Conservation (phyloP, 306 rosid genomes). For the Vachellia pachyceras region DNA sequence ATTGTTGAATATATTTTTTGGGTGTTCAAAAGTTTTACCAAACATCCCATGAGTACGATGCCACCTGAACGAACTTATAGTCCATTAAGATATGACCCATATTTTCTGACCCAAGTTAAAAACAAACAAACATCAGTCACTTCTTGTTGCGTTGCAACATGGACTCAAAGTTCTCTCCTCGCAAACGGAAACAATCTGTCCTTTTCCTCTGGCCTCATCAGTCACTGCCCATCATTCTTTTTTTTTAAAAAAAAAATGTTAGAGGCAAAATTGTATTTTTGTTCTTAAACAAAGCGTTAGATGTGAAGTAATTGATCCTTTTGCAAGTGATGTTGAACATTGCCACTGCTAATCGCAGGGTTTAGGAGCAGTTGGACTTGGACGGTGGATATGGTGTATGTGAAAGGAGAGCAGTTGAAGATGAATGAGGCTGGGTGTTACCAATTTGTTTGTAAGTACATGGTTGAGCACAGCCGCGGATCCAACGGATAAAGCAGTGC, state of each 20-base stretch:
- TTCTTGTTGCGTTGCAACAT: not conserved
- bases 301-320: not conserved
- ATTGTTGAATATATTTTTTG: no score
- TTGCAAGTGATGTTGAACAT: slow-evolving; percentile 7
- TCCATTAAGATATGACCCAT: not conserved
- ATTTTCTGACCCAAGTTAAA: not conserved
- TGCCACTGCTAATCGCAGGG: slow-evolving; percentile 5
- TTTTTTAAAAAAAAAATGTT: not conserved
- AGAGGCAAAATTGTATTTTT: not conserved
- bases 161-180: not conserved
- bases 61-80: not conserved
- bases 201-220: not conserved
- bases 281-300: not conserved
- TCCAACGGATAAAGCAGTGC: slow-evolving; percentile 3
- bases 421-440: not conserved
- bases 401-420: not conserved
- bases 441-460: not conserved
- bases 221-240: not conserved
- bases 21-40: no score
- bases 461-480: not conserved
- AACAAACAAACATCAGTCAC: no score
- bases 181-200: not conserved
- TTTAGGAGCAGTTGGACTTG: not conserved
- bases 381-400: not conserved
- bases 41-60: no score